Percentiles rank a stretch among this genome's conserved stretches.
Conservation (phyloP, 2,329 filamentous ascomycete genomes). For the Aspergillus phoenicis region DNA sequence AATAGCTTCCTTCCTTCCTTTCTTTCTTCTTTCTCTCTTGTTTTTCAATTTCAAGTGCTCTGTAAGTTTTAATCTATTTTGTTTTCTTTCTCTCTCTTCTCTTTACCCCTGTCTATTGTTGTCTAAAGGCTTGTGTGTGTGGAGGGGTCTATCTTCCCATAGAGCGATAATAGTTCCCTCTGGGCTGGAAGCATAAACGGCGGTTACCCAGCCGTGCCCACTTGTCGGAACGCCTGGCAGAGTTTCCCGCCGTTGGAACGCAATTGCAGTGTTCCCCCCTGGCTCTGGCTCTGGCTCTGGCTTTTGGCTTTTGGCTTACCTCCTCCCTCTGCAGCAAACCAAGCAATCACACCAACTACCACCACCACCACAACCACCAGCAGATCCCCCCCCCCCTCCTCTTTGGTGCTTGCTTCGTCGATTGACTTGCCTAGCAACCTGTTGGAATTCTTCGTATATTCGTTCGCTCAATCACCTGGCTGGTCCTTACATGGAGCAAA, state of each 20-base stretch:
- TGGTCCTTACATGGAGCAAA: slow-evolving; percentile 25
- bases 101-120: background rate
- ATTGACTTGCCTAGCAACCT: slow-evolving; percentile 16
- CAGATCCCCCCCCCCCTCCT: slow-evolving; percentile 14
- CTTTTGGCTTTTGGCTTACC: slow-evolving; percentile 4
- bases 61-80: slow-evolving; percentile 3
- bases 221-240: background rate
- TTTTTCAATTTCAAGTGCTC: background rate
- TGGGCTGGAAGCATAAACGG: slow-evolving; percentile 3
- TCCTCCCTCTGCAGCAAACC: background rate
- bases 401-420: background rate
- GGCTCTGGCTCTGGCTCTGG: slow-evolving; percentile 3
- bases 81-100: slow-evolving; percentile 9
- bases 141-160: slow-evolving; percentile 4
- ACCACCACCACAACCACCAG: slow-evolving; percentile 9
- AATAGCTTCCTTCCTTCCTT: too few species aligned
- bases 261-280: slow-evolving; percentile 5
- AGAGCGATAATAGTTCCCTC: slow-evolving; percentile 3
- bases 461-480: slow-evolving; percentile 19
- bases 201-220: slow-evolving; percentile 2
- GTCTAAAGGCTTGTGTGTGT: background rate
- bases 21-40: background rate
- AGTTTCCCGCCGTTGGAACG: slow-evolving; percentile 14
- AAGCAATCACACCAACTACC: background rate
- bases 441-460: slow-evolving; percentile 11